Base-by-base conservation (phyloP, 352 stramenopile species). In the Pythium biforme region DNA sequence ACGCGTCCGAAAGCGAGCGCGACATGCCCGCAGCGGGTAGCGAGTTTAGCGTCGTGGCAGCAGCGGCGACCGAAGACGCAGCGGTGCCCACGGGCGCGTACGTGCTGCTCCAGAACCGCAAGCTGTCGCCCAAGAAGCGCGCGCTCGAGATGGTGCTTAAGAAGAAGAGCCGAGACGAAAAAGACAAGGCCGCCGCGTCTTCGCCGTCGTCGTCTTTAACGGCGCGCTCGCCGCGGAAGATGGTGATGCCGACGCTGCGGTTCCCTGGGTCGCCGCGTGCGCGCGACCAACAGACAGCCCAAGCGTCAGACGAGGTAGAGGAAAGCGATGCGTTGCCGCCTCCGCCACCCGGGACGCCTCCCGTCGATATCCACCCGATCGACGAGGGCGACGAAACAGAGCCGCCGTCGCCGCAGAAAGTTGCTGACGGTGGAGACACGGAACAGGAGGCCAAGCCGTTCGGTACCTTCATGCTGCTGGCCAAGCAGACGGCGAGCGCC, bases 81-180 rank as follows among this genome's bases (percentile, higher is more conserved):
- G 55, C 62, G 17, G 29, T 66, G 22, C 81, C 79, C 2, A 77
- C 77, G 1, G 81, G 74, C 0, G 66, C 76, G 9, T 83, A 75
- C 41, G 79, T 89, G 29, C 71, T 88, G 29, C 75, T 84, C 66
- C 77, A 88, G 62, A 88, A 88, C 60, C 76, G 81, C 9, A 85
- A 81, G 59, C 43, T 89, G 19, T 83, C 81, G 10, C 81, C 79
- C 3, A 88, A 85, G 62, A 91, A 91, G 55, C 76, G 76, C 8
- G 76, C 75, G 20, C 70, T 91, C 10, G 79, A 91, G 52, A 76
- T 76, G 33, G 66, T 80, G 11, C 51, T 89, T 29, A 90, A 90
- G 73, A 88, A 83, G 54, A 88, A 87, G 27, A 78, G 80, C 11
- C 76, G 76, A 3, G 77, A 84, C 1, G 64, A 76, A 10, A 70